Conservation (phyloP, 768 basidiomycete genomes). For the Boletus pseudopeckii region DNA sequence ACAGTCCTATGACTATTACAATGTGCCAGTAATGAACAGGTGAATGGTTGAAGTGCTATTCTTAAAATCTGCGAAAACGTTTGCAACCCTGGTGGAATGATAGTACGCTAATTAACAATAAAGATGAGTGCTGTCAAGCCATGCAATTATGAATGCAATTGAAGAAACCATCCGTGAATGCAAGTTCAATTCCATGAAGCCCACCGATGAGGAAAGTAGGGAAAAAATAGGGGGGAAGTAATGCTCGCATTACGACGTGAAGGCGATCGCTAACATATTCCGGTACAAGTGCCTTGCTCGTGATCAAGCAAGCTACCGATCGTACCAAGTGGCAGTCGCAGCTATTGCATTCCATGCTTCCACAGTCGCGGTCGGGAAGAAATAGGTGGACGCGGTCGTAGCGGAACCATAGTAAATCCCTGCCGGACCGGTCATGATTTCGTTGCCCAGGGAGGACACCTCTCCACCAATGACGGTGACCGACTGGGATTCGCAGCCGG, state of each 20-base stretch:
- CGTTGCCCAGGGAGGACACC: constrained; percentile 40
- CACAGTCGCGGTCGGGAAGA: constrained; percentile 53
- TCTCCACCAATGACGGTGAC: constrained; percentile 49
- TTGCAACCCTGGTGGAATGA: not conserved
- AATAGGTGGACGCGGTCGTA: constrained; percentile 48
- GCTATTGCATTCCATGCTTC: constrained; percentile 55
- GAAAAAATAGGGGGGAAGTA: not conserved
- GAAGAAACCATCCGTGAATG: not conserved
- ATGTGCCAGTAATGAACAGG: too few species aligned
- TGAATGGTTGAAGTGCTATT: too few species aligned
- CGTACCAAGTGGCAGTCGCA: constrained; percentile 32
- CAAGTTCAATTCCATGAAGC: not conserved
- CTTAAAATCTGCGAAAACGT: too few species aligned
- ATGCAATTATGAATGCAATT: not conserved
- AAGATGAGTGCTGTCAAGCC: not conserved
- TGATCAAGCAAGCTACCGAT: not conserved
- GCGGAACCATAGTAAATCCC: constrained; percentile 55
- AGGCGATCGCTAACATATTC: not conserved
- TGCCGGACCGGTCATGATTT: constrained; percentile 50
- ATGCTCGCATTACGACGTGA: not conserved
- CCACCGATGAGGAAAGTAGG: not conserved
- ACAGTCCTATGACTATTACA: too few species aligned
- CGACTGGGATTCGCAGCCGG: constrained; percentile 19
- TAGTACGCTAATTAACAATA: constrained; percentile 2
- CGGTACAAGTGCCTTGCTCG: not conserved